Conservation (phyloP, 2,329 filamentous ascomycete species). For the Aspergillus eucalypticola region DNA sequence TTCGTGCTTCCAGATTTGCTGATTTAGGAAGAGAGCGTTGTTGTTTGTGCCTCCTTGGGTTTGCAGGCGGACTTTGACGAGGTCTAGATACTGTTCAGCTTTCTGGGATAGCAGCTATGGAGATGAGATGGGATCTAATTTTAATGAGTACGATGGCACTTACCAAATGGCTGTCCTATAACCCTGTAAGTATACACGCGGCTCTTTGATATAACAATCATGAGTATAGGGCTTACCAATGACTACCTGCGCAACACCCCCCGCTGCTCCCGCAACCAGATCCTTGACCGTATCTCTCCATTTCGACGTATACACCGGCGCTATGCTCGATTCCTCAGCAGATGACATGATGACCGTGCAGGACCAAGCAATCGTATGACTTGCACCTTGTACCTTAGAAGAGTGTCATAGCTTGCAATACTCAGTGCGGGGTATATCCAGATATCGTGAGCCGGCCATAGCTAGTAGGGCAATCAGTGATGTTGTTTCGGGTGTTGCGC, state of each 20-base stretch:
- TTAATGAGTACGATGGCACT: not conserved
- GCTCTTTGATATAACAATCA: not conserved
- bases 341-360: not conserved
- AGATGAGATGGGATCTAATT: rapidly evolving
- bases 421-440: not conserved
- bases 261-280: not conserved
- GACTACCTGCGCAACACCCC: not conserved
- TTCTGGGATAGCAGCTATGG: no score
- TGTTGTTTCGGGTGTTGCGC: not conserved
- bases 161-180: not conserved
- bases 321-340: not conserved
- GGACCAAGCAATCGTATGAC: not conserved
- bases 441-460: not conserved
- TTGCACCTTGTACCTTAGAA: not conserved
- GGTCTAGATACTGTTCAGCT: constrained; percentile 54
- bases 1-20: constrained; percentile 78
- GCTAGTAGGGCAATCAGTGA: not conserved
- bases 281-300: not conserved
- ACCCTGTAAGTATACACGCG: not conserved
- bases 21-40: constrained; percentile 72
- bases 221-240: not conserved
- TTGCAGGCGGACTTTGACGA: constrained; percentile 93
- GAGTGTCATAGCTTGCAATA: not conserved
- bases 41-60: constrained; percentile 63
- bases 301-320: not conserved